phyloP scores from a whole-genome alignment of 208 protist species.

The Trypanosoma rangeli region DNA sequence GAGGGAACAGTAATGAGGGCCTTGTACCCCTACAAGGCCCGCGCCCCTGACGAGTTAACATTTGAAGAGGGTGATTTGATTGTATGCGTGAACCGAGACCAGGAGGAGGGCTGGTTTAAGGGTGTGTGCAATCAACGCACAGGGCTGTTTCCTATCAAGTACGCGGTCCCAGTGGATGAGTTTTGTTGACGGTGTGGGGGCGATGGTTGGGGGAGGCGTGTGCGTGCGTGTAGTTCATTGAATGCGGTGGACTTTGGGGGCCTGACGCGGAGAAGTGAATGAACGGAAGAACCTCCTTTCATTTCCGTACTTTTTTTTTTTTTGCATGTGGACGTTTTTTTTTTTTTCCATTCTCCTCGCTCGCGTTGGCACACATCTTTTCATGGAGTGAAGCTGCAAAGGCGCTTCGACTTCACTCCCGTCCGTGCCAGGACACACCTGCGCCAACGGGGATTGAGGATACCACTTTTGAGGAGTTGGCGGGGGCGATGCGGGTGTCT shows the following conservation, averaged over 20 bases:
- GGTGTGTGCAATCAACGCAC: slow-evolving; percentile 89
- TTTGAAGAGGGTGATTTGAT: slow-evolving; percentile 77
- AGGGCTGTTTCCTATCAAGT: slow-evolving; percentile 89
- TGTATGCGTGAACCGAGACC: slow-evolving; percentile 68
- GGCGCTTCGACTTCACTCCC: no score
- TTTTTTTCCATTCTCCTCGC: no score
- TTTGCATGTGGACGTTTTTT: no score
- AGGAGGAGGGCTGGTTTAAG: slow-evolving; percentile 90
- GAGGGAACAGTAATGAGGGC: slow-evolving; percentile 74
- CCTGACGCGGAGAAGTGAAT: no score
- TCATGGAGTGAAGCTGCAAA: no score
- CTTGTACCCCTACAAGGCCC: slow-evolving; percentile 74
- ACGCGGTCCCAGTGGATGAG: slow-evolving; percentile 42
- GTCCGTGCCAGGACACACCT: no score
- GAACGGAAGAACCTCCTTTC: slow-evolving; percentile 8
- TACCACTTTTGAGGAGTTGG: no score
- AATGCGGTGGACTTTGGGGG: no score
- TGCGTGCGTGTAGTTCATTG: slow-evolving; percentile 9
- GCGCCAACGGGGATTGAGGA: no score
- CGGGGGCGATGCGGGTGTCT: no score
- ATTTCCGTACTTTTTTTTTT: slow-evolving; percentile 5
- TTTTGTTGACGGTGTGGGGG: neutral
- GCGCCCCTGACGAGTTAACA: slow-evolving; percentile 82
- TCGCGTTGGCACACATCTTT: no score
- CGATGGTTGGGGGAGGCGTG: neutral